Percentiles rank a stretch among this genome's conserved stretches.
phyloP scores from a whole-genome alignment of 768 basidiomycete species.

The Termitomyces sp. region DNA sequence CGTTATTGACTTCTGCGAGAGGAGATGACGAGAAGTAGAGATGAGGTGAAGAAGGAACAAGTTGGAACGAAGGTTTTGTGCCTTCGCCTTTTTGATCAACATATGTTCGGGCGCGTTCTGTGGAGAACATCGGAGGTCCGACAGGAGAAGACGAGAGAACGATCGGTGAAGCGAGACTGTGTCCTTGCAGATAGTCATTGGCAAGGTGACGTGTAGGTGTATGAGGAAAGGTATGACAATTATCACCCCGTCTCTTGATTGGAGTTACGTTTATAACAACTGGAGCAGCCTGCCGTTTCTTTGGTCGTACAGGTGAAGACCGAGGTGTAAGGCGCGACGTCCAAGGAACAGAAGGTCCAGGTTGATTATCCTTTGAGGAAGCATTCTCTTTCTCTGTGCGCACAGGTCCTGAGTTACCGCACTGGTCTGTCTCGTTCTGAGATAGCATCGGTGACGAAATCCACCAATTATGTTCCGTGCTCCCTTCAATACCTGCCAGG shows the following conservation, averaged over 20 bases:
- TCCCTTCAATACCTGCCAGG: conserved; percentile 30
- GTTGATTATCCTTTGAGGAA: neutral
- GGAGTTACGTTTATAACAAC: conserved; percentile 4
- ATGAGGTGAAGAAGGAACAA: neutral
- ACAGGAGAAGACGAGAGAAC: conserved; percentile 18
- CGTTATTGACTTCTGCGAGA: conserved; percentile 9
- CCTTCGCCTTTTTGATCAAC: neutral
- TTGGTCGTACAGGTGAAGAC: conserved; percentile 13
- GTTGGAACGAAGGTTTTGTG: neutral
- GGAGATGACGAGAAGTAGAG: conserved; percentile 5
- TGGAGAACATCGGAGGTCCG: neutral
- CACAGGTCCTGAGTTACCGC: neutral
- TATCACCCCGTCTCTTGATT: neutral
- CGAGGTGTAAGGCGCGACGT: conserved; percentile 16
- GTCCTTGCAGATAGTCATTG: conserved; percentile 2
- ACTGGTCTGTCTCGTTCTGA: neutral
- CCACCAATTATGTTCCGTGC: conserved; percentile 28
- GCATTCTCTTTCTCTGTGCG: neutral
- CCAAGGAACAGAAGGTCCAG: conserved; percentile 9
- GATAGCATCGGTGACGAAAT: conserved; percentile 7
- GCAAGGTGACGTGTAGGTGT: conserved; percentile 6
- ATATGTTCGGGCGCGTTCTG: neutral
- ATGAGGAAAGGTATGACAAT: neutral
- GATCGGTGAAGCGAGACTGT: conserved; percentile 21
- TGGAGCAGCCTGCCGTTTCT: neutral